Base-by-base conservation (phyloP, 352 stramenopile genomes). In the Phytopythium aichiense region DNA sequence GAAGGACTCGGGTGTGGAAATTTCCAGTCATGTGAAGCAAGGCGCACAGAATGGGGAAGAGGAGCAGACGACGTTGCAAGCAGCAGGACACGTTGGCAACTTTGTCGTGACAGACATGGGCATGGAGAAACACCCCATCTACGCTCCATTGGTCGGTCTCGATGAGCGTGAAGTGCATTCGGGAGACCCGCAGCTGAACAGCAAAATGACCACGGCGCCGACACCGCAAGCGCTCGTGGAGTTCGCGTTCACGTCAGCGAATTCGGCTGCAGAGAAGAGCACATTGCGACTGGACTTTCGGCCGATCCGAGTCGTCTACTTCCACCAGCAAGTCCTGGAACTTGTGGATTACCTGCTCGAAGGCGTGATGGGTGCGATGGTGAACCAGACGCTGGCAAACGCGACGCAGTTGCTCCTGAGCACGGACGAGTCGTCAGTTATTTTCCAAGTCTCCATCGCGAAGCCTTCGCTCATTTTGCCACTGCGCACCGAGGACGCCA, bases 271-370 rank as follows among this genome's bases (percentile, higher is more conserved):
- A 20, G 74, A 75, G n/a, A 81, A 79, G 50, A 88, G 73, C 30
- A 65, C 65, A 15, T 37, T 94, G 31, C 54, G 56, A n/a, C 45
- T 89, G 38, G 62, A 79, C 2, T 86, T 94, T 43, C 69, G 83
- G 58, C 73, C 84, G 3, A 75, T 93, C 2, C 82, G 84, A 7
- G 73, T 90, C 46, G 84, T 95, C 18, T 95, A 95, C 58, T 91
- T 89, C 50, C 86, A 95, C 37, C 86, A 95, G n/a, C 86, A 95
- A 54, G 65, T 95, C 7, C 63, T 95, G 42, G 86, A 95, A 60
- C 62, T 95, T 12, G 76, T 82, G 12, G 86, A 95, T 58, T 95
- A 92, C 50, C 59, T 95, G 11, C 83, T 93, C 58, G 84, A 95
- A 72, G 86, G 86, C 13, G 79, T 95, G 37, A 65, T 93, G 38